These are phyloP conservation scores for Nannochloris sp. DNA, from an alignment of 139 green algal species.

Conservation along the genomic window DNA sequence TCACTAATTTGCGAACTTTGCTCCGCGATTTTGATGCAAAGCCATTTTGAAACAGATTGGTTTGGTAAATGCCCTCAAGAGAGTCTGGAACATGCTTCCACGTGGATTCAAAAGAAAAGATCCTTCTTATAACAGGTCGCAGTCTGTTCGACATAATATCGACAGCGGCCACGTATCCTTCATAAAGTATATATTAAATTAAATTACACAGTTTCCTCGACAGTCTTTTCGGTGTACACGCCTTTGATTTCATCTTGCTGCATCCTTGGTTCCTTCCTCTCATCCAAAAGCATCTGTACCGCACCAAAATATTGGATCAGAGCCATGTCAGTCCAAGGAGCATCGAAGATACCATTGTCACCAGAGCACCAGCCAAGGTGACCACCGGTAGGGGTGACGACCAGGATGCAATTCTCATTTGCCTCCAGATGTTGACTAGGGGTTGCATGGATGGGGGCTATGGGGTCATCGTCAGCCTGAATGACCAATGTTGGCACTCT, in stretches of 20 bases:
- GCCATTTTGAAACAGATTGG: no score
- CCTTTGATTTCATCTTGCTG: not conserved
- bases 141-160: no score
- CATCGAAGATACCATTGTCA: slow-evolving; percentile 20
- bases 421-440: slow-evolving; percentile 44
- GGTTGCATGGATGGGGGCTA: slow-evolving; percentile 66
- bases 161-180: no score
- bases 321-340: slow-evolving; percentile 59
- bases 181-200: no score
- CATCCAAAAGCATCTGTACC: slow-evolving; percentile 15
- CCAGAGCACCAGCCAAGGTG: slow-evolving; percentile 66
- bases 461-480: slow-evolving; percentile 78
- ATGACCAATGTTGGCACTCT: slow-evolving; percentile 20
- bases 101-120: no score
- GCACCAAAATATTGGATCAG: slow-evolving; percentile 53
- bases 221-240: not conserved
- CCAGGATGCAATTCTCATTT: slow-evolving; percentile 62
- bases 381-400: slow-evolving; percentile 55
- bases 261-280: not conserved
- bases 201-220: not conserved
- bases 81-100: no score
- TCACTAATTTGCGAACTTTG: no score
- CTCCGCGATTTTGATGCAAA: no score
- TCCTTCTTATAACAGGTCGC: no score
- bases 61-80: no score